Percentiles rank a stretch among this genome's conserved stretches.
Conservation (phyloP, 208 protist species). For the Acanthamoeba healyi region DNA sequence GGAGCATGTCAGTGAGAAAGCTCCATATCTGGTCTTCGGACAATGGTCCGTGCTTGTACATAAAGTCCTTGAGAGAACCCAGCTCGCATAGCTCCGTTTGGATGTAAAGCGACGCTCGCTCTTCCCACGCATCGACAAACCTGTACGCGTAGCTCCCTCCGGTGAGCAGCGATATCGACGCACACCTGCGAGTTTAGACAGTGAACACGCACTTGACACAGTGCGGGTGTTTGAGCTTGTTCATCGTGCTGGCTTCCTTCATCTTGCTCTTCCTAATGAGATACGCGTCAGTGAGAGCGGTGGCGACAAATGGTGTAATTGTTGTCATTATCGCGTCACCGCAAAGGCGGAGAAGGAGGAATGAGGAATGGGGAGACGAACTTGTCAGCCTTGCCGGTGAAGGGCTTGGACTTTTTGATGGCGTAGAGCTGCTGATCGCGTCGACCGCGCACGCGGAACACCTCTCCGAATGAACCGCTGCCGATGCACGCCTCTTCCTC, state of each 20-base stretch:
- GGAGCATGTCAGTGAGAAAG: conserved; percentile 12
- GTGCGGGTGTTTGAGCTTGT: neutral
- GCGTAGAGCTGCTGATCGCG: neutral
- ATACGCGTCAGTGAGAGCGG: no score
- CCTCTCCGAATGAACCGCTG: neutral
- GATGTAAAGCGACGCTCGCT: neutral
- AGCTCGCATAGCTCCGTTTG: conserved; percentile 42
- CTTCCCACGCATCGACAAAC: neutral
- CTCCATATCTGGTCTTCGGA: conserved; percentile 22
- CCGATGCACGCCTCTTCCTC: neutral
- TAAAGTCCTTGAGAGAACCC: conserved; percentile 5
- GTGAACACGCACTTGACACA: conserved; percentile 3
- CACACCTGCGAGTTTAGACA: no score
- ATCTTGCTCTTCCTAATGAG: neutral
- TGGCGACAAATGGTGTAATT: no score
- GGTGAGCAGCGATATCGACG: no score
- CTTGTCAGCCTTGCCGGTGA: conserved; percentile 17
- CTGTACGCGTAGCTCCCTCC: neutral
- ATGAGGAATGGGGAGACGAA: neutral
- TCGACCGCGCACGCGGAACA: neutral
- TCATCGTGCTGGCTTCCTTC: neutral
- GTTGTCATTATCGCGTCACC: no score
- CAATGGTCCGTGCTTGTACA: neutral
- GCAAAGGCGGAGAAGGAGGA: neutral
- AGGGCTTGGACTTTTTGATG: neutral